A percentile compares a stretch with the other conserved stretches of the same genome.
Evolutionary conservation across 2,329 filamentous ascomycete genomes (phyloP).

Genomic region (Paecilomyces formosus): DNA sequence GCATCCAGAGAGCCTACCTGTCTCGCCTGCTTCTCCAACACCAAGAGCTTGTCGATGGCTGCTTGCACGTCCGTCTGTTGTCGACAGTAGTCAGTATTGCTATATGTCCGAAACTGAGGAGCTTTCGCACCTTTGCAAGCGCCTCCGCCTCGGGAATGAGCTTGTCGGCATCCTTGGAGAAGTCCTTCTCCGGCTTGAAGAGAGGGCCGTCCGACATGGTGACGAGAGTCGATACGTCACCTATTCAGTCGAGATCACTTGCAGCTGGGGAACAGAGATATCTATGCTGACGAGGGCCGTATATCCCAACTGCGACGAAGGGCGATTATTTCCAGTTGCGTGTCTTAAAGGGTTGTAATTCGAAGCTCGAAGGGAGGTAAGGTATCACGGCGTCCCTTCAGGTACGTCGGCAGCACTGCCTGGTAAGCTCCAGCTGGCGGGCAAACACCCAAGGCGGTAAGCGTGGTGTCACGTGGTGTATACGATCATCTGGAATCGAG

Average conservation of each 20-base stretch:
- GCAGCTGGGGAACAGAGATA: not conserved
- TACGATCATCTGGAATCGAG: too few species aligned
- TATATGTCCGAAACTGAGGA: not conserved
- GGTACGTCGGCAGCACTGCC: not conserved
- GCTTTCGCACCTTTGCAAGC: slow-evolving; percentile 66
- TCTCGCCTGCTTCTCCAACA: slow-evolving; percentile 92
- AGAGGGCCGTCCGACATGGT: slow-evolving; percentile 72
- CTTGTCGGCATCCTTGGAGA: slow-evolving; percentile 89
- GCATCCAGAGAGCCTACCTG: slow-evolving; percentile 54
- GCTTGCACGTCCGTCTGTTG: slow-evolving; percentile 61
- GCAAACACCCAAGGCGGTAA: not conserved
- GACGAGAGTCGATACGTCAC: slow-evolving; percentile 17
- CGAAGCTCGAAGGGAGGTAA: not conserved
- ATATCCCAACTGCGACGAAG: not conserved
- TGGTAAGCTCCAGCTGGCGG: not conserved
- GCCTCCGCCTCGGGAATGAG: slow-evolving; percentile 84
- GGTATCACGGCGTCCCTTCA: not conserved
- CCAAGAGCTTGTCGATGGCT: slow-evolving; percentile 87
- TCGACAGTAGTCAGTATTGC: slow-evolving; percentile 12
- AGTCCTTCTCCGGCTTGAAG: slow-evolving; percentile 97
- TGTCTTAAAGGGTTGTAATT: not conserved
- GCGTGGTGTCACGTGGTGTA: not conserved
- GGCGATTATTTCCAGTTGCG: not conserved
- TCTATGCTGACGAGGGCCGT: not conserved
- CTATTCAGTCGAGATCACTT: not conserved